Percentiles rank a stretch among this genome's conserved stretches.
Evolutionary conservation across 495 filamentous ascomycete genomes (phyloP).

Genomic region (Cryomyces antarcticus): DNA sequence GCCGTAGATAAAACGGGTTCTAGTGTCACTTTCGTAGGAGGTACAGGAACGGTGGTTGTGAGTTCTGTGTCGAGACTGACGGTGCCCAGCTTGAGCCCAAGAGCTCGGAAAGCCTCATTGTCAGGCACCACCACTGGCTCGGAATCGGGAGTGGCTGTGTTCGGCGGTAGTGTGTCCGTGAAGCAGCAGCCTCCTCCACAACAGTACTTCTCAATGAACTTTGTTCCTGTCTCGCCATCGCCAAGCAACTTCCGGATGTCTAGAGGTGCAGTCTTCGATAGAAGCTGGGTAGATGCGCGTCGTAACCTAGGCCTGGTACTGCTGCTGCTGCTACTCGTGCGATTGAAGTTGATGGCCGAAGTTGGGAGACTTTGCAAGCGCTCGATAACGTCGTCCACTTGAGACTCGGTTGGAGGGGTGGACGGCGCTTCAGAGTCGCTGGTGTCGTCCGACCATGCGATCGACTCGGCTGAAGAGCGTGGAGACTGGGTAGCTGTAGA

Average conservation of each 20-base stretch:
- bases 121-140: conserved; percentile 44
- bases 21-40: conserved; percentile 52
- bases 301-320: conserved; percentile 16
- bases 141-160: conserved; percentile 31
- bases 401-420: conserved; percentile 31
- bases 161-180: conserved; percentile 33
- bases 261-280: conserved; percentile 44
- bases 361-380: conserved; percentile 16
- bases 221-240: conserved; percentile 37
- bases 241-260: conserved; percentile 48
- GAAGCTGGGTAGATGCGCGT: conserved; percentile 62
- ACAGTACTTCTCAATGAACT: conserved; percentile 36
- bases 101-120: conserved; percentile 64
- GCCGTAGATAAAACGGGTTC: conserved; percentile 20
- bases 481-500: conserved; percentile 7
- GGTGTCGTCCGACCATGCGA: conserved; percentile 22
- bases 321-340: conserved; percentile 14
- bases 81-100: conserved; percentile 54
- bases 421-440: conserved; percentile 28
- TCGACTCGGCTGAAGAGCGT: conserved; percentile 24
- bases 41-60: conserved; percentile 46
- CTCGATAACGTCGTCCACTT: conserved; percentile 26
- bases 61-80: conserved; percentile 49
- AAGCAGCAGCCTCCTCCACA: conserved; percentile 91
- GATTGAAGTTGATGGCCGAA: conserved; percentile 13